A percentile compares a stretch with the other conserved stretches of the same genome.
Conservation (phyloP, 2,329 filamentous ascomycete species). For the Claviceps pusilla region DNA sequence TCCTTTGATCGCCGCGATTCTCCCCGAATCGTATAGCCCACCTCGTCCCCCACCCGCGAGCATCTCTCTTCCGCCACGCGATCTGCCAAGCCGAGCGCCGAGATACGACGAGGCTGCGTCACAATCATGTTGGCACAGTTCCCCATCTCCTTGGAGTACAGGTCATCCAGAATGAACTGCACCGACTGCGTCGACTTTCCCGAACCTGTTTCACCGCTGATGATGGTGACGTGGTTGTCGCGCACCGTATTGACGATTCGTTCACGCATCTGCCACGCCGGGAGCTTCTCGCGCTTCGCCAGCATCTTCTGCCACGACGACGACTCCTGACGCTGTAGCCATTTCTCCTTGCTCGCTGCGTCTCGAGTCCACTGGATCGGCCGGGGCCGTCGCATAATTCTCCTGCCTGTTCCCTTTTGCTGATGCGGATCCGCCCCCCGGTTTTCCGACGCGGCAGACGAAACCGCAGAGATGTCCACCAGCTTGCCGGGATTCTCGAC, state of each 20-base stretch:
- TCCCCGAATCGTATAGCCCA: constrained; percentile 83
- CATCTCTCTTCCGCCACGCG: constrained; percentile 88
- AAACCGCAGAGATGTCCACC: constrained; percentile 67
- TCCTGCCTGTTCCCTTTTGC: constrained; percentile 13
- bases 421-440: constrained; percentile 15
- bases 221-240: constrained; percentile 77
- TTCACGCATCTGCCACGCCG: constrained; percentile 75
- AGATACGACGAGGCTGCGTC: constrained; percentile 88
- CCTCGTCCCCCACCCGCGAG: constrained; percentile 64
- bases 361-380: constrained; percentile 51
- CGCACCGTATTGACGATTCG: constrained; percentile 62
- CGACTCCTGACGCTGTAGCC: constrained; percentile 51
- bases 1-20: constrained; percentile 60
- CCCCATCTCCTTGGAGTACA: constrained; percentile 64
- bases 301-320: constrained; percentile 62
- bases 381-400: constrained; percentile 31
- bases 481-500: constrained; percentile 73
- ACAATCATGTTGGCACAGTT: constrained; percentile 78
- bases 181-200: constrained; percentile 96
- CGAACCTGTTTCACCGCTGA: constrained; percentile 91
- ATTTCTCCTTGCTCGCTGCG: constrained; percentile 46
- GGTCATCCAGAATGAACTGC: constrained; percentile 85
- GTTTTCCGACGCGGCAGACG: constrained; percentile 49
- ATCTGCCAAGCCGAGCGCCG: constrained; percentile 83
- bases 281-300: constrained; percentile 54